phyloP scores from a whole-genome alignment of 169 alveolate species.

The Eimeria praecox region DNA sequence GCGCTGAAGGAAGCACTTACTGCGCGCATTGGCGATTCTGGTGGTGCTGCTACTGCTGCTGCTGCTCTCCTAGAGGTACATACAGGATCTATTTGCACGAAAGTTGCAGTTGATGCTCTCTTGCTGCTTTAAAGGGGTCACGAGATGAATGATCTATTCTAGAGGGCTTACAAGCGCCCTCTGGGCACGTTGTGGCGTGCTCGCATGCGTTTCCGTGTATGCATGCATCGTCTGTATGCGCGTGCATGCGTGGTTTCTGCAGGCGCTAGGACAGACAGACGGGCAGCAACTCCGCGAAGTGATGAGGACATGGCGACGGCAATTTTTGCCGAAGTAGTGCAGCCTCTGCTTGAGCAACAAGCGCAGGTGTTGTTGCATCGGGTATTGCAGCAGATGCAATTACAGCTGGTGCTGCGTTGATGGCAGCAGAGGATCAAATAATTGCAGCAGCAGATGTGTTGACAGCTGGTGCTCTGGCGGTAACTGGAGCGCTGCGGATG shows the following conservation, averaged over 20 bases:
- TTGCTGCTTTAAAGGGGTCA: neutral
- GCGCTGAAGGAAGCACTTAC: constrained; percentile 1
- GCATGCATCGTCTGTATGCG: neutral
- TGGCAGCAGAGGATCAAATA: neutral
- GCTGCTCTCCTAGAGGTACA: constrained; percentile 62
- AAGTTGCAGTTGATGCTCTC: neutral
- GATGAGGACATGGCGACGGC: constrained; percentile 44
- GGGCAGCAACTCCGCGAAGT: constrained; percentile 60
- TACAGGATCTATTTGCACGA: neutral
- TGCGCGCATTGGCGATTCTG: constrained; percentile 19
- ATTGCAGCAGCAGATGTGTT: neutral
- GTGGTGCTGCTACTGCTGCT: constrained; percentile 21
- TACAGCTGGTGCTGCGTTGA: neutral
- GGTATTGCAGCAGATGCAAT: neutral
- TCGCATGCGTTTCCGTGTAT: neutral
- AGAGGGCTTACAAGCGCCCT: neutral
- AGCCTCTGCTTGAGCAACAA: neutral
- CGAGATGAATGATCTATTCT: neutral
- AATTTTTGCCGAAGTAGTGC: constrained; percentile 20
- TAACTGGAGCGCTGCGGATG: neutral
- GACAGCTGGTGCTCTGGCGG: neutral
- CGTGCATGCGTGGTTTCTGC: neutral
- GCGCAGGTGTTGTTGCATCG: neutral
- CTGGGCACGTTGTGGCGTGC: neutral
- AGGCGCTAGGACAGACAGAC: constrained; percentile 58